Conservation (phyloP, 208 protist species). For the Trypanosoma congolense region DNA sequence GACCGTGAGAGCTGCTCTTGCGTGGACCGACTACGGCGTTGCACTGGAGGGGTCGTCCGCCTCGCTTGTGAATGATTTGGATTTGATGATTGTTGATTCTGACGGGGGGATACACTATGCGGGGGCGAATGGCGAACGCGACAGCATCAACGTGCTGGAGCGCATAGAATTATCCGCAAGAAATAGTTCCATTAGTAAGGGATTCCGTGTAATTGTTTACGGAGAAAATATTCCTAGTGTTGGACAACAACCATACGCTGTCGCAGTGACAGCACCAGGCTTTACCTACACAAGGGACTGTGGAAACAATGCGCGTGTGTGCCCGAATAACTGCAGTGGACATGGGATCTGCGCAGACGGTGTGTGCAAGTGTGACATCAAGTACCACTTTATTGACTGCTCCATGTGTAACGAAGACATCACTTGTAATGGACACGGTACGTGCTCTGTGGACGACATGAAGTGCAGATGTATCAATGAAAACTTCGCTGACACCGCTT, state of each 20-base stretch:
- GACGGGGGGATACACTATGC: conserved; percentile 44
- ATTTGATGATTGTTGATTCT: conserved; percentile 63
- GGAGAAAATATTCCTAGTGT: conserved; percentile 22
- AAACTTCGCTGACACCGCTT: conserved; percentile 49
- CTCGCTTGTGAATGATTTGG: conserved; percentile 78
- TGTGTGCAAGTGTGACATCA: conserved; percentile 38
- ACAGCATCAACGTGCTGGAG: conserved; percentile 54
- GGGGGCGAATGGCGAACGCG: conserved; percentile 16
- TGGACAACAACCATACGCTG: conserved; percentile 38
- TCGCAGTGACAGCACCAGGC: conserved; percentile 59
- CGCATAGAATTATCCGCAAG: conserved; percentile 39
- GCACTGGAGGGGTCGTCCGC: conserved; percentile 46
- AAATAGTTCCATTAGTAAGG: not conserved
- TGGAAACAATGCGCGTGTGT: conserved; percentile 6
- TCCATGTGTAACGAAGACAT: conserved; percentile 50
- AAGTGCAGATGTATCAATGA: conserved; percentile 54
- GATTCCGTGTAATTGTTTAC: conserved; percentile 60
- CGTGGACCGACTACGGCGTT: conserved; percentile 72
- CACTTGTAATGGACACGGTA: conserved; percentile 63
- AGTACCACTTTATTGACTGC: conserved; percentile 61
- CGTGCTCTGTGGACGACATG: conserved; percentile 25
- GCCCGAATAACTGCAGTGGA: conserved; percentile 50
- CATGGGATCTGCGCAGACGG: conserved; percentile 44
- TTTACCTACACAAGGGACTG: conserved; percentile 25
- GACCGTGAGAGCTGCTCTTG: conserved; percentile 63